Conservation (phyloP, 2,329 filamentous ascomycete genomes). For the Waltergamsia citrina region DNA sequence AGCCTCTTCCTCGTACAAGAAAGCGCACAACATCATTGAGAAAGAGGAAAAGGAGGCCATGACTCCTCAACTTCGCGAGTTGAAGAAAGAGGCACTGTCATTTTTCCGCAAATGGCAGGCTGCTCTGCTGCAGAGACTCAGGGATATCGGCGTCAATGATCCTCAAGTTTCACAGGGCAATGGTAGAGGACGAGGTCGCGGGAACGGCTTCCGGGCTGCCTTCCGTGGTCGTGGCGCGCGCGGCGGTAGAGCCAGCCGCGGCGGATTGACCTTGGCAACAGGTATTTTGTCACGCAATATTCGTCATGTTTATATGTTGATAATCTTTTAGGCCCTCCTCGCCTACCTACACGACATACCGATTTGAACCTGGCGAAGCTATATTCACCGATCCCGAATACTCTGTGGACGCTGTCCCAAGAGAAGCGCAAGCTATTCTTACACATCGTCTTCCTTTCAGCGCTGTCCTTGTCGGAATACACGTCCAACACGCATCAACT, state of each 20-base stretch:
- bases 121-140: constrained; percentile 58
- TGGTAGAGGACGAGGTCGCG: constrained; percentile 24
- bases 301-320: constrained; percentile 9
- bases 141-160: constrained; percentile 52
- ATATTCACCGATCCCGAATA: constrained; percentile 51
- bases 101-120: constrained; percentile 78
- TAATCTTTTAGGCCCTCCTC: constrained; percentile 21
- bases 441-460: constrained; percentile 60
- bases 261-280: constrained; percentile 19
- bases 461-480: constrained; percentile 72
- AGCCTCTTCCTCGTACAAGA: constrained; percentile 12
- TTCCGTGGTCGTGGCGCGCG: constrained; percentile 18
- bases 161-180: constrained; percentile 12
- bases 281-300: constrained; percentile 17
- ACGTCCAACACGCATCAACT: constrained; percentile 63
- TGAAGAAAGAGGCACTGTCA: constrained; percentile 59
- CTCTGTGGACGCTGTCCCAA: constrained; percentile 47
- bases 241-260: constrained; percentile 19
- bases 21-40: constrained; percentile 16
- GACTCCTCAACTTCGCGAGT: constrained; percentile 43
- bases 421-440: constrained; percentile 59
- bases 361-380: constrained; percentile 37
- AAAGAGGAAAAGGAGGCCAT: constrained; percentile 24
- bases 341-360: constrained; percentile 28
- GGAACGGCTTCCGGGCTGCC: constrained; percentile 10